Evolutionary conservation across 371 early-diverging fungal genomes (phyloP).

Genomic region (Mortierella sp.): DNA sequence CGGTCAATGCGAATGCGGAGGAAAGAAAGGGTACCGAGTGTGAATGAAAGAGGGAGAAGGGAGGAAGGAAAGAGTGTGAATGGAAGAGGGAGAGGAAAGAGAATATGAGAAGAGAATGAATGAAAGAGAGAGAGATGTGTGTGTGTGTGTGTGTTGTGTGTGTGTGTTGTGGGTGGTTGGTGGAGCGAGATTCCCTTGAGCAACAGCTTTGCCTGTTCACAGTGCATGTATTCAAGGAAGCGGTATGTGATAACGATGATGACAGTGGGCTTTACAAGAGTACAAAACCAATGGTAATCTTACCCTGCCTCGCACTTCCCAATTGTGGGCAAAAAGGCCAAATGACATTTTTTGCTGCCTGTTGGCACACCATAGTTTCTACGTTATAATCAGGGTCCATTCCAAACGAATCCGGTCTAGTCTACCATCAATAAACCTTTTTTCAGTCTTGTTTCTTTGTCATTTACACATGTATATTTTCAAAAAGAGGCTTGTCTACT

Average conservation of each 20-base stretch:
- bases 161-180: neutral
- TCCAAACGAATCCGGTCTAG: too few species aligned
- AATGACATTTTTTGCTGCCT: constrained; percentile 4
- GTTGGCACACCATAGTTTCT: neutral
- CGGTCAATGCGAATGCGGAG: neutral
- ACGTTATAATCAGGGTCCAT: neutral
- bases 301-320: neutral
- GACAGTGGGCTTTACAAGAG: neutral
- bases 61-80: neutral
- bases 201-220: neutral
- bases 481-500: too few species aligned
- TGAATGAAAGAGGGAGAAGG: constrained; percentile 6
- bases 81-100: constrained; percentile 3
- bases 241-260: neutral
- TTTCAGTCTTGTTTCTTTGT: too few species aligned
- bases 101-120: neutral
- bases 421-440: too few species aligned
- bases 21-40: neutral
- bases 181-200: constrained; percentile 16
- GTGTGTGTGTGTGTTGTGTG: neutral
- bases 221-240: neutral
- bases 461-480: too few species aligned
- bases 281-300: neutral
- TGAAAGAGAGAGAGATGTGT: constrained; percentile 1
- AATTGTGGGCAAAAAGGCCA: constrained; percentile 16